Base-by-base conservation (phyloP, 1,139 yeast genomes). In the Hanseniaspora sp. region DNA sequence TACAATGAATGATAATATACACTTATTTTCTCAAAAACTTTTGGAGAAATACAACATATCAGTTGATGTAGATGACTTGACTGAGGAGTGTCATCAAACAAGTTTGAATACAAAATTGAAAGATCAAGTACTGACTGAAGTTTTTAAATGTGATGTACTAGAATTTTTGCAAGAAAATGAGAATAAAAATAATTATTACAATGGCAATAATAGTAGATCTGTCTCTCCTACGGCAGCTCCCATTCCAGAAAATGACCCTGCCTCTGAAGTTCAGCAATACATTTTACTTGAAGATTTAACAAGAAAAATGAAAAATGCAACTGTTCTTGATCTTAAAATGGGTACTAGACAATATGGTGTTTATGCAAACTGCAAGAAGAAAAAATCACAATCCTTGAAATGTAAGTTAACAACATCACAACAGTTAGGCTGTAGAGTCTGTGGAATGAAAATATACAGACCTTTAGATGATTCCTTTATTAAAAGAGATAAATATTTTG, bases 341-440 rank as follows among this genome's bases (percentile, higher is more conserved):
- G 99, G 99, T 1, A 90, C 99, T 0, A 75, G 99, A 55, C 99
- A 94, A 68, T 92, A 92, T 63, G 98, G 99, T n/a, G 83, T 90
- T 15, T 95, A 87, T 61, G 97, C 97, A 0, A 74, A 75, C 9
- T 68, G 70, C 13, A 72, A 79, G 55, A 94, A 94, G 68, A 86
- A 83, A 64, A 67, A 70, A 55, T 86, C 96, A 0, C 98, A 94
- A 68, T 71, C 88, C 42, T 75, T 75, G 57, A 94, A 94, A 67
- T 94, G 98, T 68, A 71, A 76, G 7, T 70, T 74, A 55, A 92
- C 97, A 0, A 90, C 98, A 0, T 83, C 95, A 7, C 74, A 88
- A 52, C 71, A 74, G 58, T 73, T 92, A 39, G 99, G 99, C 1
- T 96, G 88, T 0, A 74, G 99, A 55, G 79, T 94, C 23, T 94